Evolutionary conservation across 129 eudicot genomes (phyloP).

Genomic region (Artemisia tridentata): DNA sequence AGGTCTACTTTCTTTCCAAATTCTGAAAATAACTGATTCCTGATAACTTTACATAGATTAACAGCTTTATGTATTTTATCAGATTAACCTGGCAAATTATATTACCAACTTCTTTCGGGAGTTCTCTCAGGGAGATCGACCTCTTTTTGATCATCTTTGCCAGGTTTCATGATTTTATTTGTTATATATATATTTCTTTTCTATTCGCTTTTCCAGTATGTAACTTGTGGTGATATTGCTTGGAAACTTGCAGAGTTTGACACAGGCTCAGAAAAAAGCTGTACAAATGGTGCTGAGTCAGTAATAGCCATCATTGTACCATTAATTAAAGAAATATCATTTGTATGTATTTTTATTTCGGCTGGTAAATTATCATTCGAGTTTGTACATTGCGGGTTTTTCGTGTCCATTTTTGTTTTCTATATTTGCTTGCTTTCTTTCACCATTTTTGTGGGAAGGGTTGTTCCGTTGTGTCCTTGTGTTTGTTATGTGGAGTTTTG

Average conservation of each 20-base stretch:
- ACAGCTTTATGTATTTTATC: slow-evolving; percentile 21
- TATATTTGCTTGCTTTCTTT: not conserved
- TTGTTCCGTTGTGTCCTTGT: slow-evolving; percentile 6
- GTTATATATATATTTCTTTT: not conserved
- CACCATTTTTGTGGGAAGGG: slow-evolving; percentile 2
- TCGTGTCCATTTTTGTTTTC: not conserved
- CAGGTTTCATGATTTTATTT: slow-evolving; percentile 50
- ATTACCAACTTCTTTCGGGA: slow-evolving; percentile 58
- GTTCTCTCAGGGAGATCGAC: slow-evolving; percentile 61
- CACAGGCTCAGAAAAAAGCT: slow-evolving; percentile 59
- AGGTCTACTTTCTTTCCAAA: slow-evolving; percentile 46
- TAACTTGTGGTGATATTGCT: not conserved
- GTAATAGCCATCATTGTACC: slow-evolving; percentile 30
- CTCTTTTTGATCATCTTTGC: slow-evolving; percentile 70
- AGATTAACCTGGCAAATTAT: slow-evolving; percentile 74
- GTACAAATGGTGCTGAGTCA: slow-evolving; percentile 50
- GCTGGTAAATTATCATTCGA: slow-evolving; percentile 20
- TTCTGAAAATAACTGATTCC: not conserved
- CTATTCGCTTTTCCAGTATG: not conserved
- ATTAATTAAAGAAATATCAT: slow-evolving; percentile 16
- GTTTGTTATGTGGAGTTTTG: slow-evolving; percentile 1
- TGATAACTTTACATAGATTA: not conserved
- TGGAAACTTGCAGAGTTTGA: slow-evolving; percentile 54
- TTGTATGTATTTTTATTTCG: slow-evolving; percentile 13
- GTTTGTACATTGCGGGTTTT: slow-evolving; percentile 41